A percentile compares a stretch with the other conserved stretches of the same genome.
These are phyloP conservation scores for Neurospora sp. DNA, from an alignment of 495 filamentous ascomycete species.

Conservation along the genomic window DNA sequence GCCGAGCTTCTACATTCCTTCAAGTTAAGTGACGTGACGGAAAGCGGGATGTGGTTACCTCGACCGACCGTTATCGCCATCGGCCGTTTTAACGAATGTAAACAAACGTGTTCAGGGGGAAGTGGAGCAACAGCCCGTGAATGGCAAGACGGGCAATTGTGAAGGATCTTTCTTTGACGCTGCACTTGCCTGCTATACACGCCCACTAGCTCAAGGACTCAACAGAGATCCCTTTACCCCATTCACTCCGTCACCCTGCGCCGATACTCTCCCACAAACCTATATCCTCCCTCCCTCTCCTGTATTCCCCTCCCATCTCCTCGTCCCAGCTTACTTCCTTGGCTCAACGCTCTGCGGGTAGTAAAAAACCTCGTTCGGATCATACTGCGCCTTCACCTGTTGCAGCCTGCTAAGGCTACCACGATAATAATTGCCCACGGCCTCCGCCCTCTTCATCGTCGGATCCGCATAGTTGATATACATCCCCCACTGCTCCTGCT, in stretches of 20 bases:
- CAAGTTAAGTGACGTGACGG: neutral
- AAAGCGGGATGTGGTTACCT: neutral
- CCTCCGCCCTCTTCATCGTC: slow-evolving; percentile 24
- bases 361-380: slow-evolving; percentile 51
- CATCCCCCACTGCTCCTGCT: slow-evolving; percentile 29
- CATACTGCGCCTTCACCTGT: slow-evolving; percentile 43
- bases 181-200: neutral
- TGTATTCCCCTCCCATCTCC: neutral
- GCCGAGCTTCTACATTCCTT: neutral
- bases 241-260: neutral
- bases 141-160: neutral
- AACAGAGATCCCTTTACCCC: neutral
- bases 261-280: neutral
- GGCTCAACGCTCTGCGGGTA: slow-evolving; percentile 49
- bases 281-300: neutral
- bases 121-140: neutral
- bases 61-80: neutral
- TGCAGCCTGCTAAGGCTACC: slow-evolving; percentile 40
- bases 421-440: slow-evolving; percentile 41
- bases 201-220: neutral
- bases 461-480: slow-evolving; percentile 40
- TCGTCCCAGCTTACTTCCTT: slow-evolving; percentile 7
- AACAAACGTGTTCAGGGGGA: neutral
- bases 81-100: neutral
- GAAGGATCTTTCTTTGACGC: neutral